Evolutionary conservation across 2,329 filamentous ascomycete species (phyloP).

Genomic region (Pyrenophora seminiperda): DNA sequence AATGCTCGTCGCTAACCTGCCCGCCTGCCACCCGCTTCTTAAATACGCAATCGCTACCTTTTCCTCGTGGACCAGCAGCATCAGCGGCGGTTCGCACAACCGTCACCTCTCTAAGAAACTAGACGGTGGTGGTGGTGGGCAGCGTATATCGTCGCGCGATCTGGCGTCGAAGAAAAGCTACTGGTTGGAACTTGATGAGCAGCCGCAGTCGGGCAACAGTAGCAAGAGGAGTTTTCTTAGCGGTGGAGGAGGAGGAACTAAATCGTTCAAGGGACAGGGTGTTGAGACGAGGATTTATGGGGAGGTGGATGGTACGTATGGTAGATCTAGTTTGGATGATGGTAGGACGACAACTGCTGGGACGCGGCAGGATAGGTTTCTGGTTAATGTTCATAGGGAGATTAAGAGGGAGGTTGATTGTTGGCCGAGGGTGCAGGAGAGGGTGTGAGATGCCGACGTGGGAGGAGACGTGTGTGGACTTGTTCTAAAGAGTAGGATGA

Average conservation of each 20-base stretch:
- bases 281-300: slow-evolving; percentile 10
- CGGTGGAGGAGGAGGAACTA: no score
- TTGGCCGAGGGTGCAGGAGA: no score
- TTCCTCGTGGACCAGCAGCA: slow-evolving; percentile 3
- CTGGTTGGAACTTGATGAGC: slow-evolving; percentile 9
- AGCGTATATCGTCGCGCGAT: neutral
- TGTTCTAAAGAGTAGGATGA: no score
- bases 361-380: neutral
- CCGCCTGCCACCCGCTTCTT: slow-evolving; percentile 11
- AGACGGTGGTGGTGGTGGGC: no score
- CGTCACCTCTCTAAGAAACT: slow-evolving; percentile 2
- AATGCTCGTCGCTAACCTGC: slow-evolving; percentile 13
- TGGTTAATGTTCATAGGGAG: slow-evolving; percentile 7
- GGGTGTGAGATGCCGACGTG: no score
- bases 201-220: neutral
- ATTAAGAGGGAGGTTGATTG: slow-evolving; percentile 4
- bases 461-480: no score
- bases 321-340: no score
- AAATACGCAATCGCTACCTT: slow-evolving; percentile 8
- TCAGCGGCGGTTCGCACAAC: neutral
- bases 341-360: neutral
- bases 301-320: neutral
- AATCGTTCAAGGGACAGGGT: neutral
- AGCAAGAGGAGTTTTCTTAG: neutral
- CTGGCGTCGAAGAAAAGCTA: neutral